Conservation (phyloP, 164 flowering plant genomes). For the Echeveria elegans region DNA sequence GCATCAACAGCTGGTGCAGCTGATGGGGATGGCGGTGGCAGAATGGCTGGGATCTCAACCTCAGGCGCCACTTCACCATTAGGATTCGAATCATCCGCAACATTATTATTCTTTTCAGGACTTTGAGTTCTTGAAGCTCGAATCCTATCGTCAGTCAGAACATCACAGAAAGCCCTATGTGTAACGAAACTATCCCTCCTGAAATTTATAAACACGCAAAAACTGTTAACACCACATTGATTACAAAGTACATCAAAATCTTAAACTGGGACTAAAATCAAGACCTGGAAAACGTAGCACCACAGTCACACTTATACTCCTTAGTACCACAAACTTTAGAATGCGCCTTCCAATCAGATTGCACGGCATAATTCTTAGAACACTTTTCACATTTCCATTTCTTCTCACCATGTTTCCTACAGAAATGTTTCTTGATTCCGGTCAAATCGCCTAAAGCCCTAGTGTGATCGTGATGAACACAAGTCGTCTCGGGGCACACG, state of each 20-base stretch:
- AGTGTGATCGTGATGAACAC: slow-evolving; percentile 8
- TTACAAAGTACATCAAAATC: background rate
- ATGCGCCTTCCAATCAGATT: slow-evolving; percentile 12
- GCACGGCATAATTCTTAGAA: slow-evolving; percentile 7
- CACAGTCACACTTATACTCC: slow-evolving; percentile 11
- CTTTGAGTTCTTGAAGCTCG: slow-evolving; percentile 1
- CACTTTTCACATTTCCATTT: slow-evolving; percentile 12
- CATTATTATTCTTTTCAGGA: background rate
- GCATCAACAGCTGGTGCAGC: background rate
- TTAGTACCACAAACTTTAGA: slow-evolving; percentile 7
- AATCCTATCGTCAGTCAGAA: background rate
- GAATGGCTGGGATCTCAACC: background rate
- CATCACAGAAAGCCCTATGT: slow-evolving; percentile 10
- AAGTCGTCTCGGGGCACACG: slow-evolving; percentile 3
- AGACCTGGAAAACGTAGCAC: slow-evolving; percentile 9
- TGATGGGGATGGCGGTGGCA: background rate
- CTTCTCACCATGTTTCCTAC: slow-evolving; percentile 9
- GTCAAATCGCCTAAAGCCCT: slow-evolving; percentile 11
- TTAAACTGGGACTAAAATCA: background rate
- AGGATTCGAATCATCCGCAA: background rate
- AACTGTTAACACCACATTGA: background rate
- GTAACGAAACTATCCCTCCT: slow-evolving; percentile 11
- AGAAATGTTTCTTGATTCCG: slow-evolving; percentile 10
- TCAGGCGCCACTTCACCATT: background rate
- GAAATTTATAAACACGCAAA: background rate